A percentile compares a stretch with the other conserved stretches of the same genome.
Evolutionary conservation across 768 basidiomycete species (phyloP).

Genomic region (Mycena crocata): DNA sequence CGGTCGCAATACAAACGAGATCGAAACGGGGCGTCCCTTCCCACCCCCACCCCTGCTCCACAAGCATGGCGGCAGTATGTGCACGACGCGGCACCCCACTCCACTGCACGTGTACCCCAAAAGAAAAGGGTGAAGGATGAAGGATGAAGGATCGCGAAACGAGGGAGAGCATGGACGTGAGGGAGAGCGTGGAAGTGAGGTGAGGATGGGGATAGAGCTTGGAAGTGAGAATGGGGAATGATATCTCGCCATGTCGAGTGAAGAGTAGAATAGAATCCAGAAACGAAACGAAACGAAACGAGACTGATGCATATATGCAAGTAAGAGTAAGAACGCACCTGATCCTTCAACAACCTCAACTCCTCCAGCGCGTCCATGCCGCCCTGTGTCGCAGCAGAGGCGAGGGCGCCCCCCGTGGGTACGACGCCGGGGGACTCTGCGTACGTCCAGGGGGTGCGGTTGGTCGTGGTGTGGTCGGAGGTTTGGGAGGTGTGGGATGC

Average conservation of each 20-base stretch:
- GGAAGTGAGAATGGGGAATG: background rate
- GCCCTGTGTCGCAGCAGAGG: constrained; percentile 66
- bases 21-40: too few species aligned
- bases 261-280: background rate
- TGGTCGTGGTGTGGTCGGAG: too few species aligned
- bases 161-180: background rate
- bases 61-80: too few species aligned
- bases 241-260: background rate
- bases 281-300: background rate
- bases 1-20: too few species aligned
- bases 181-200: background rate
- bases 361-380: constrained; percentile 78
- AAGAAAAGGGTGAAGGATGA: too few species aligned
- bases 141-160: background rate
- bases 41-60: too few species aligned
- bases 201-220: background rate
- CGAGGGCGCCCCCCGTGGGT: constrained; percentile 65
- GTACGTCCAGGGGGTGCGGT: background rate
- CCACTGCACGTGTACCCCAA: too few species aligned
- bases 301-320: background rate
- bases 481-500: too few species aligned
- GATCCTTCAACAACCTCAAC: constrained; percentile 75
- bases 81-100: too few species aligned
- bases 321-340: constrained; percentile 39
- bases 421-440: constrained; percentile 51